Percentiles rank a stretch among this genome's conserved stretches.
Conservation (phyloP, 176 grass and related monocot genomes). For the Miscanthus lutarioriparius region DNA sequence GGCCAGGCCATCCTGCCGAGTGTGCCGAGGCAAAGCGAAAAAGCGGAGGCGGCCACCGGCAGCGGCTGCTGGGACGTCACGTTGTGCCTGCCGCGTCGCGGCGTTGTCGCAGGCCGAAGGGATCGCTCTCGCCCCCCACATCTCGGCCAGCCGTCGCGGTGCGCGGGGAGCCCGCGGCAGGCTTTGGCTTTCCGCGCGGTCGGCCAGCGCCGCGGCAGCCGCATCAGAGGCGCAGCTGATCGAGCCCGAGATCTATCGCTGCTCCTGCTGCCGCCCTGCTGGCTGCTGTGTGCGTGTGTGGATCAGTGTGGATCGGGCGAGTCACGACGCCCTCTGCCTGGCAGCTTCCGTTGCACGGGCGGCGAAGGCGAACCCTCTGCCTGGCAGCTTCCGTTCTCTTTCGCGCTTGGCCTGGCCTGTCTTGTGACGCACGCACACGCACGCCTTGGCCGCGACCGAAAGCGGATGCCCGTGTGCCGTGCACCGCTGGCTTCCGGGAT, state of each 20-base stretch:
- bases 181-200: conserved; percentile 37
- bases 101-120: conserved; percentile 15
- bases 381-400: conserved; percentile 20
- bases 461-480: background rate
- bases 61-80: conserved; percentile 43
- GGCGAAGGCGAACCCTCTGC: no score
- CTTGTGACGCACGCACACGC: background rate
- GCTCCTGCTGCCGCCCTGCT: background rate
- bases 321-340: background rate
- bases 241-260: background rate
- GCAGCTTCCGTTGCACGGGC: conserved; percentile 16
- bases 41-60: background rate
- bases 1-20: background rate
- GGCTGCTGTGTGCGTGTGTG: background rate
- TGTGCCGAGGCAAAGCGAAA: conserved; percentile 11
- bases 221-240: conserved; percentile 27
- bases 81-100: conserved; percentile 15
- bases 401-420: background rate
- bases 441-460: background rate
- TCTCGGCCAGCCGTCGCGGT: background rate
- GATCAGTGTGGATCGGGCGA: background rate
- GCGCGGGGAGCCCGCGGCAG: background rate
- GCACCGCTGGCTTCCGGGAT: background rate
- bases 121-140: background rate
- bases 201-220: conserved; percentile 45